Conservation (phyloP, 2,329 filamentous ascomycete species). For the Biscogniauxia sp. region DNA sequence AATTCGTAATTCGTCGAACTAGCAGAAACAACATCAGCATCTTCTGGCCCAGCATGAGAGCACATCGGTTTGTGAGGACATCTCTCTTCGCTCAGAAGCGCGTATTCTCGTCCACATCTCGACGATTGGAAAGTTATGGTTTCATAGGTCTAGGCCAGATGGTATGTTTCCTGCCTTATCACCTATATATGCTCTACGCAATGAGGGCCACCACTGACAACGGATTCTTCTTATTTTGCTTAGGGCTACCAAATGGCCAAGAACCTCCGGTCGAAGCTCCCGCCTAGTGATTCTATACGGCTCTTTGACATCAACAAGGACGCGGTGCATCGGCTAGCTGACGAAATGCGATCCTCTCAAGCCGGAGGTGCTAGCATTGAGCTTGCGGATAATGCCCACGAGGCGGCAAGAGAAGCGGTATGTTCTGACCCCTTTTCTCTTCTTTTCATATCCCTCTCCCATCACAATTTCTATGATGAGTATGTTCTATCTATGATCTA, state of each 20-base stretch:
- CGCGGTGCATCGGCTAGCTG: slow-evolving; percentile 45
- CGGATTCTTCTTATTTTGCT: not conserved
- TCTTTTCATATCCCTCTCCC: slow-evolving; percentile 1
- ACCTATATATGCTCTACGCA: not conserved
- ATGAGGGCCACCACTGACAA: slow-evolving; percentile 4
- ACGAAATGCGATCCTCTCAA: slow-evolving; percentile 44
- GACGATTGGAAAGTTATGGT: slow-evolving; percentile 52
- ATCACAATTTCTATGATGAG: slow-evolving; percentile 33
- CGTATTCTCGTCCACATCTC: slow-evolving; percentile 49
- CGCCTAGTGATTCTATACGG: slow-evolving; percentile 47
- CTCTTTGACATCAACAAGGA: slow-evolving; percentile 57
- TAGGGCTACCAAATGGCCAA: slow-evolving; percentile 63
- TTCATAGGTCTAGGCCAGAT: slow-evolving; percentile 62
- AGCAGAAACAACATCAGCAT: slow-evolving; percentile 41
- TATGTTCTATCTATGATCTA: slow-evolving; percentile 63
- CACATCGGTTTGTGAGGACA: slow-evolving; percentile 38
- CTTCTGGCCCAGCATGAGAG: slow-evolving; percentile 43
- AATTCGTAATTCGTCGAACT: slow-evolving; percentile 35
- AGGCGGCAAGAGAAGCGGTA: slow-evolving; percentile 54
- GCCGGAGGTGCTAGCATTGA: slow-evolving; percentile 46
- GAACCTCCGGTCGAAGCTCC: slow-evolving; percentile 58
- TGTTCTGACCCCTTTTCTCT: slow-evolving; percentile 27
- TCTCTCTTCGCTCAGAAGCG: slow-evolving; percentile 39
- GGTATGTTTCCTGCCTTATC: slow-evolving; percentile 39
- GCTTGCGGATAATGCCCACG: slow-evolving; percentile 43